Evolutionary conservation across 2,329 filamentous ascomycete genomes (phyloP).

Genomic region (Aspergillus eucalypticola): DNA sequence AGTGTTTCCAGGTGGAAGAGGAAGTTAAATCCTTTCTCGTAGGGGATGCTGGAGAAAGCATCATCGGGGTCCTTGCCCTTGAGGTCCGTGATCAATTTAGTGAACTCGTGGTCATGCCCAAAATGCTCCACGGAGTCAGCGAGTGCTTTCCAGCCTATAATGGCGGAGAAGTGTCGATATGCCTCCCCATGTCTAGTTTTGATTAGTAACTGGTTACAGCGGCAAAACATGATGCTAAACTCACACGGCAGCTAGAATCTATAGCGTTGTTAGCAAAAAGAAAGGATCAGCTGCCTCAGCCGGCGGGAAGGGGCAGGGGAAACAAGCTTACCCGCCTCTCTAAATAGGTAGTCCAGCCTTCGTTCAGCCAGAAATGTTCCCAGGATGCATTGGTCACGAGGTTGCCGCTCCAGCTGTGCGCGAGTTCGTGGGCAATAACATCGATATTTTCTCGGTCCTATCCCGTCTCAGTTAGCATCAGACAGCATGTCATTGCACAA

Average conservation of each 20-base stretch:
- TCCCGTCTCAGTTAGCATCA: conserved; percentile 5
- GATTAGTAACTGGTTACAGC: conserved; percentile 1
- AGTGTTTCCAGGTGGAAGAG: conserved; percentile 87
- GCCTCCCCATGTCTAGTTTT: conserved; percentile 70
- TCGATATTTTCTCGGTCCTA: conserved; percentile 84
- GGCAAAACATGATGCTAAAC: conserved; percentile 11
- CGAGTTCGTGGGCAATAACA: conserved; percentile 85
- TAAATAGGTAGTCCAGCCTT: conserved; percentile 92
- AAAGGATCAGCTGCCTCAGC: background rate
- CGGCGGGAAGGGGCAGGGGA: background rate
- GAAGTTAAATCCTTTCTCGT: conserved; percentile 96
- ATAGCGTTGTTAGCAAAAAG: conserved; percentile 18
- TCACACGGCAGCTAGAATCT: conserved; percentile 46
- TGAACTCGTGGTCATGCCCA: conserved; percentile 86
- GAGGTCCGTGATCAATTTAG: conserved; percentile 83
- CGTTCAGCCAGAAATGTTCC: conserved; percentile 62
- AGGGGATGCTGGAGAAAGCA: conserved; percentile 87
- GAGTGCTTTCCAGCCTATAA: conserved; percentile 92
- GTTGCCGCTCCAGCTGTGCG: conserved; percentile 85
- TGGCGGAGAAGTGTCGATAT: conserved; percentile 89
- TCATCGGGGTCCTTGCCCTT: conserved; percentile 93
- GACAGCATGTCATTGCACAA: background rate
- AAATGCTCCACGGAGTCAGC: conserved; percentile 77
- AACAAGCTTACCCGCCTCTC: conserved; percentile 65
- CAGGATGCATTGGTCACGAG: conserved; percentile 56